These are phyloP conservation scores for Aspergillus vadensis DNA, from an alignment of 2,329 filamentous ascomycete genomes.

Conservation along the genomic window DNA sequence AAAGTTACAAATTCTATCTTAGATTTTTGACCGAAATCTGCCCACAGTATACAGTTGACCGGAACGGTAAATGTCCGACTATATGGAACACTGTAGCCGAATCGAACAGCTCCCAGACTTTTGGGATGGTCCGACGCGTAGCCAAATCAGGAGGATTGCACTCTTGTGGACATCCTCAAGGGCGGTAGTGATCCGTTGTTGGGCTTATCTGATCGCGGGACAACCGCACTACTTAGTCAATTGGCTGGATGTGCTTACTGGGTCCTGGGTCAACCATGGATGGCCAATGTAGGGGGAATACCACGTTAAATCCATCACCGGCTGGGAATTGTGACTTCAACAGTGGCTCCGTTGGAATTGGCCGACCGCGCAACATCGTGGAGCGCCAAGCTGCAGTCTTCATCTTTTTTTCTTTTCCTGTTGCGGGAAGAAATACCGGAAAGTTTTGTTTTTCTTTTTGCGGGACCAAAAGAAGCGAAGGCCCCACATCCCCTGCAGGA, in stretches of 20 bases:
- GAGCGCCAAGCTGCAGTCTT: slow-evolving; percentile 48
- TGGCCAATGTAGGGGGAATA: slow-evolving; percentile 60
- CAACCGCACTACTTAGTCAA: too few species aligned
- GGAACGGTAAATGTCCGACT: too few species aligned
- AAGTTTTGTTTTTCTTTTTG: background rate
- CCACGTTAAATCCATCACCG: slow-evolving; percentile 68
- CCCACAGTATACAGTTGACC: too few species aligned
- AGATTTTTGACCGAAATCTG: too few species aligned
- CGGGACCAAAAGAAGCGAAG: background rate
- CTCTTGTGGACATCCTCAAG: too few species aligned
- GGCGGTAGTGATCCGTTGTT: too few species aligned
- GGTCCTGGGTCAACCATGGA: slow-evolving; percentile 61
- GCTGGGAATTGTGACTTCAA: slow-evolving; percentile 70
- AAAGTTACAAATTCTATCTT: too few species aligned
- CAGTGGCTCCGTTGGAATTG: slow-evolving; percentile 51
- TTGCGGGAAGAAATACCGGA: too few species aligned
- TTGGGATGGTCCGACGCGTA: background rate
- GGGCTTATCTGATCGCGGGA: too few species aligned
- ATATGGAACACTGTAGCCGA: too few species aligned
- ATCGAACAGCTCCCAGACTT: background rate
- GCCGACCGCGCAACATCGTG: slow-evolving; percentile 44
- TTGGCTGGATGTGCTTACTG: slow-evolving; percentile 42
- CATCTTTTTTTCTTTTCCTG: too few species aligned
- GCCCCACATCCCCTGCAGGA: background rate
- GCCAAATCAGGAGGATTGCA: too few species aligned